Evolutionary conservation across 2,329 filamentous ascomycete genomes (phyloP).

Genomic region (Botryotinia convoluta): DNA sequence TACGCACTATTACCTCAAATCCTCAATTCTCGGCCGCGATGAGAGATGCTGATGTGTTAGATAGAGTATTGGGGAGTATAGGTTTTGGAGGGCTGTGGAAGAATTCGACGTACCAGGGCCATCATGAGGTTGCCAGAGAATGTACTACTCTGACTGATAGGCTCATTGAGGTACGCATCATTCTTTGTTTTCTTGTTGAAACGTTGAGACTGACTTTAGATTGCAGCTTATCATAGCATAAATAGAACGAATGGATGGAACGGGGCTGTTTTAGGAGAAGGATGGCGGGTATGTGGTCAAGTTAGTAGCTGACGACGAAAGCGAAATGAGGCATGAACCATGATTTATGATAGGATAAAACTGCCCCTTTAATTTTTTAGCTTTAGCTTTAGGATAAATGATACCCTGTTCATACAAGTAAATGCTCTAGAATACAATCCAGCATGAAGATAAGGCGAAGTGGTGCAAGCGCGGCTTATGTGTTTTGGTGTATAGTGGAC

Average conservation of each 20-base stretch:
- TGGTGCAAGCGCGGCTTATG: background rate
- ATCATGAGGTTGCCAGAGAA: constrained; percentile 37
- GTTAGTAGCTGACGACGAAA: background rate
- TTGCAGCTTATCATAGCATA: constrained; percentile 25
- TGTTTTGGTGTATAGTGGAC: background rate
- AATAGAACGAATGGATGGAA: background rate
- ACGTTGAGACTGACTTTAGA: background rate
- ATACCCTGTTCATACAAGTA: constrained; percentile 18
- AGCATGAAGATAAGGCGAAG: background rate
- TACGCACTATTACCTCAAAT: constrained; percentile 57
- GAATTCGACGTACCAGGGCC: constrained; percentile 36
- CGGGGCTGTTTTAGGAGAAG: background rate
- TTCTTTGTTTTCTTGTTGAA: background rate
- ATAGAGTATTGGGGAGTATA: constrained; percentile 55
- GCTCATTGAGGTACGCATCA: constrained; percentile 35
- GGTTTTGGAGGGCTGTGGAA: constrained; percentile 65
- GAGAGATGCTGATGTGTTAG: constrained; percentile 49
- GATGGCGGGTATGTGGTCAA: background rate
- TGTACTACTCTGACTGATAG: constrained; percentile 35
- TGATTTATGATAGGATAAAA: constrained; percentile 18
- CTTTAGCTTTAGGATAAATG: constrained; percentile 16
- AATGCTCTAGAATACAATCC: background rate
- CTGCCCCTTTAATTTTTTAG: background rate
- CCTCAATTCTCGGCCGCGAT: constrained; percentile 49
- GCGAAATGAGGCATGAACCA: constrained; percentile 11